Evolutionary conservation across 345 rosid genomes (phyloP).

Genomic region (Rhizophora apiculata): DNA sequence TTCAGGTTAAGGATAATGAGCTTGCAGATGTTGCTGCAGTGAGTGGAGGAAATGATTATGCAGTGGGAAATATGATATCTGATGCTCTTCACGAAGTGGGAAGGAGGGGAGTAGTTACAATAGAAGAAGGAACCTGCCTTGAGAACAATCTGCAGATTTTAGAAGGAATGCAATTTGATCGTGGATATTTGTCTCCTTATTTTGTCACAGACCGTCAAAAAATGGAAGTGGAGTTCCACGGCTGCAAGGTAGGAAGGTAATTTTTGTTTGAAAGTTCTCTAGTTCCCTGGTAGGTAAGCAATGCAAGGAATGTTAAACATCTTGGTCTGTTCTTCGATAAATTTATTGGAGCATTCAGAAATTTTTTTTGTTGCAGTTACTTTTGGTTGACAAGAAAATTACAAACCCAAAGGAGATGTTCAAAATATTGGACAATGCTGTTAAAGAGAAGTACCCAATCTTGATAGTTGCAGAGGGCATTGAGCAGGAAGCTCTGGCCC

Average conservation of each 20-base stretch:
- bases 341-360: slow-evolving; percentile 27
- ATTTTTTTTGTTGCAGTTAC: slow-evolving; percentile 55
- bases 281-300: too few species aligned
- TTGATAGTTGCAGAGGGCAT: slow-evolving; percentile 77
- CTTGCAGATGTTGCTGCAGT: slow-evolving; percentile 87
- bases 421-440: slow-evolving; percentile 79
- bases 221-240: slow-evolving; percentile 59
- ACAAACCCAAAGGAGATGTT: slow-evolving; percentile 74
- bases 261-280: neutral
- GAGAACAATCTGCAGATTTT: slow-evolving; percentile 64
- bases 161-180: slow-evolving; percentile 90
- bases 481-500: slow-evolving; percentile 79
- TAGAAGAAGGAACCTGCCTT: slow-evolving; percentile 56
- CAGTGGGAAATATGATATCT: slow-evolving; percentile 69
- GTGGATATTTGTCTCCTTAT: slow-evolving; percentile 81
- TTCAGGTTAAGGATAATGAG: slow-evolving; percentile 80
- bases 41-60: slow-evolving; percentile 79
- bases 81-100: slow-evolving; percentile 68
- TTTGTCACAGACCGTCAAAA: slow-evolving; percentile 72
- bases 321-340: slow-evolving; percentile 18
- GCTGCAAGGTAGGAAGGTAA: slow-evolving; percentile 63
- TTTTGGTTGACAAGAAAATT: slow-evolving; percentile 84
- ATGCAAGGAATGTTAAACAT: neutral
- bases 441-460: slow-evolving; percentile 75
- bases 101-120: slow-evolving; percentile 66